Evolutionary conservation across 2,329 filamentous ascomycete species (phyloP).

Genomic region (Lizonia empirigonia): DNA sequence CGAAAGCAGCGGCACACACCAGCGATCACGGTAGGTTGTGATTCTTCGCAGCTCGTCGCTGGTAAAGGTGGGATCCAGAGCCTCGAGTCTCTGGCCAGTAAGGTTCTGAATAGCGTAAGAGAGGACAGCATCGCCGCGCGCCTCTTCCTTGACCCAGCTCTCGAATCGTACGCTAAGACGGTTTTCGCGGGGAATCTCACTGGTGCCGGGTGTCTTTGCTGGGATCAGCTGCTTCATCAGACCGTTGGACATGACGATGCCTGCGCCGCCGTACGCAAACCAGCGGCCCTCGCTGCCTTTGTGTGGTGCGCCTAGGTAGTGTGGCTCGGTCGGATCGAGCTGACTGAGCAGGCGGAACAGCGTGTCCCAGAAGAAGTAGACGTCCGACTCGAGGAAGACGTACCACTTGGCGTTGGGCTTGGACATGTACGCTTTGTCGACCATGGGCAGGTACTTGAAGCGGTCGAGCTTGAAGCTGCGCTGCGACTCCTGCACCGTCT

Average conservation of each 20-base stretch:
- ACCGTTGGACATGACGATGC: conserved; percentile 55
- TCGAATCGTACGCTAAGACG: conserved; percentile 41
- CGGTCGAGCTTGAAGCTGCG: conserved; percentile 63
- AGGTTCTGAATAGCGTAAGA: conserved; percentile 47
- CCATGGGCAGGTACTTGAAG: conserved; percentile 65
- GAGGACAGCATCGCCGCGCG: conserved; percentile 50
- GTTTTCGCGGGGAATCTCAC: conserved; percentile 40
- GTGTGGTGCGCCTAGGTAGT: conserved; percentile 51
- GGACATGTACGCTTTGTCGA: conserved; percentile 55
- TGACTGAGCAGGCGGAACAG: conserved; percentile 51
- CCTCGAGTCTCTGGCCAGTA: conserved; percentile 44
- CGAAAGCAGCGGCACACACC: conserved; percentile 53
- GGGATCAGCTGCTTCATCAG: conserved; percentile 57
- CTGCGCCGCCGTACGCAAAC: conserved; percentile 55
- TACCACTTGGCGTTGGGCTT: conserved; percentile 48
- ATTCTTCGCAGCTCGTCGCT: conserved; percentile 58
- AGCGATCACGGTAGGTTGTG: conserved; percentile 47
- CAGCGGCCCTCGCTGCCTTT: conserved; percentile 38
- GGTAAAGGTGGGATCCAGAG: conserved; percentile 47
- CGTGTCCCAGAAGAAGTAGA: conserved; percentile 49
- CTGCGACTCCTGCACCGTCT: conserved; percentile 53
- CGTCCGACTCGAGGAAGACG: conserved; percentile 48
- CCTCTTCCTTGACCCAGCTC: conserved; percentile 52
- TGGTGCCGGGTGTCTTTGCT: conserved; percentile 29
- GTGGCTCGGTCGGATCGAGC: conserved; percentile 43